These are phyloP conservation scores for Lactifluus pinguis DNA, from an alignment of 768 basidiomycete genomes.

Conservation along the genomic window DNA sequence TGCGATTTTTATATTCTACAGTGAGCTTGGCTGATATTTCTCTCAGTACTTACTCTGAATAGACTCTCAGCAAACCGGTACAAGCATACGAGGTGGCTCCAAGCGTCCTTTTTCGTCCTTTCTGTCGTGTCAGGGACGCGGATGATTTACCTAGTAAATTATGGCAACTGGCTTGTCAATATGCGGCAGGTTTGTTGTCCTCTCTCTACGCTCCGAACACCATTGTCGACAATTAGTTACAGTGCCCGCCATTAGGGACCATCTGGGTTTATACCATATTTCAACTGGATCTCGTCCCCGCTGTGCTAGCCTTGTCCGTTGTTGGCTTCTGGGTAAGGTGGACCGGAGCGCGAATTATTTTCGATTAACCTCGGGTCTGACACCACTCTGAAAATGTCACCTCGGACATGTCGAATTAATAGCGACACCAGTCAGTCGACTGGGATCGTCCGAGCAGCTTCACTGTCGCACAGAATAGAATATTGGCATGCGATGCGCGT, in stretches of 20 bases:
- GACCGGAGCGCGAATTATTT: constrained; percentile 37
- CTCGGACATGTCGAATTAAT: neutral
- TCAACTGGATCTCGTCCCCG: constrained; percentile 56
- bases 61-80: constrained; percentile 50
- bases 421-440: neutral
- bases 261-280: constrained; percentile 71
- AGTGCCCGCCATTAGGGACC: constrained; percentile 74
- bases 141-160: constrained; percentile 63
- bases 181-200: constrained; percentile 56
- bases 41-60: neutral
- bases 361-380: neutral
- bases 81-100: constrained; percentile 45
- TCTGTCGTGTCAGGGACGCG: constrained; percentile 51
- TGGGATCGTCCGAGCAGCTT: neutral
- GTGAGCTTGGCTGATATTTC: constrained; percentile 32
- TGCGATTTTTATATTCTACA: constrained; percentile 67
- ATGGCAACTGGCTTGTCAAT: constrained; percentile 57
- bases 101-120: constrained; percentile 49
- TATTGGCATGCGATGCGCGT: neutral
- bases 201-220: neutral
- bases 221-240: neutral
- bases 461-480: neutral
- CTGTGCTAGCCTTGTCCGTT: constrained; percentile 43
- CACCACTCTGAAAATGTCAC: neutral
- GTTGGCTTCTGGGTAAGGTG: constrained; percentile 56